phyloP scores from a whole-genome alignment of 257 asterid genomes.

The Solanum peruvianum region DNA sequence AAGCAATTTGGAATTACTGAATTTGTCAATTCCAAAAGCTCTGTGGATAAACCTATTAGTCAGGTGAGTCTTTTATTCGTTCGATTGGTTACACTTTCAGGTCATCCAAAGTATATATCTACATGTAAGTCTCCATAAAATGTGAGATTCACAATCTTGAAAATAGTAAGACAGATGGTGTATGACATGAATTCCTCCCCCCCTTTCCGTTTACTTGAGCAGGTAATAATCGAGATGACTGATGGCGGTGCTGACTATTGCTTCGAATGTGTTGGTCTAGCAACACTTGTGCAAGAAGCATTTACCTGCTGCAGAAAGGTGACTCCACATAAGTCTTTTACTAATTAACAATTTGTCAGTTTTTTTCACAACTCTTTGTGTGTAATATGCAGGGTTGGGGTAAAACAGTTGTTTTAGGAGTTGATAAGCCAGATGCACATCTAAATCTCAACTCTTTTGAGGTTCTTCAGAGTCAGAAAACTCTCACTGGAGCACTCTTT shows the following conservation, averaged over 20 bases:
- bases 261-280: constrained; percentile 81
- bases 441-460: constrained; percentile 30
- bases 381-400: constrained; percentile 64
- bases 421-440: constrained; percentile 42
- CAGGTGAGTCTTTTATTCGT: constrained; percentile 27
- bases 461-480: constrained; percentile 34
- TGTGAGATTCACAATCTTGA: not conserved
- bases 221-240: constrained; percentile 68
- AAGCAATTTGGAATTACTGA: constrained; percentile 76
- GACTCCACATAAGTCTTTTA: not conserved
- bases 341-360: not conserved
- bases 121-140: not conserved
- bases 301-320: constrained; percentile 72
- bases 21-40: constrained; percentile 41
- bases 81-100: not conserved
- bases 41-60: constrained; percentile 53
- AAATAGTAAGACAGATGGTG: not conserved
- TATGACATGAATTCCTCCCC: too few species aligned
- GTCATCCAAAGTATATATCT: too few species aligned
- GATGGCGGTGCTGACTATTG: constrained; percentile 87
- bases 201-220: not conserved
- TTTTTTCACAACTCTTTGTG: not conserved
- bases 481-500: constrained; percentile 36
- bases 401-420: constrained; percentile 72
- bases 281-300: constrained; percentile 66